Conservation (phyloP, 2,329 filamentous ascomycete species). For the Colletotrichum costaricense region DNA sequence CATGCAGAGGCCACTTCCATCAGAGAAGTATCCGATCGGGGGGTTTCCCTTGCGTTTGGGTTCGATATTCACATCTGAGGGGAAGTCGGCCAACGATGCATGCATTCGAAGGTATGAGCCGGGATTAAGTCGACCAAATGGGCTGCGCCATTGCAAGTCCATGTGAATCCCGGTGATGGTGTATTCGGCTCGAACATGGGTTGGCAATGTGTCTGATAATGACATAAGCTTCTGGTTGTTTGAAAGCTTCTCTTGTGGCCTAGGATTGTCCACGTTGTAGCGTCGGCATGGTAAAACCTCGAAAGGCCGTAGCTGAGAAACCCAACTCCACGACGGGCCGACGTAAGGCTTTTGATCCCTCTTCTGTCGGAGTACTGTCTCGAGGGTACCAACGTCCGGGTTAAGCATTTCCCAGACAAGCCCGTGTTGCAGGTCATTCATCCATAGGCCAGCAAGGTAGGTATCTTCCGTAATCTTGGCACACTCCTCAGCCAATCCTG, state of each 20-base stretch:
- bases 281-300: not conserved
- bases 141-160: not conserved
- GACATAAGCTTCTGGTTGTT: not conserved
- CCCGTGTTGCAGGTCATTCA: not conserved
- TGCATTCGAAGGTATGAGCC: not conserved
- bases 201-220: not conserved
- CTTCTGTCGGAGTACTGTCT: not conserved
- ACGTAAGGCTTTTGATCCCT: not conserved
- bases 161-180: not conserved
- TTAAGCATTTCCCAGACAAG: not conserved
- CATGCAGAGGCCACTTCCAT: not conserved
- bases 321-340: slow-evolving; percentile 15
- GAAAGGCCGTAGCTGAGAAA: not conserved
- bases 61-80: not conserved
- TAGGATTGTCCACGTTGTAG: not conserved
- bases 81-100: not conserved
- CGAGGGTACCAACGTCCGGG: not conserved
- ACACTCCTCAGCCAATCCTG: not conserved
- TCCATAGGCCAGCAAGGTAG: slow-evolving; percentile 6
- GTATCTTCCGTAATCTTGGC: not conserved
- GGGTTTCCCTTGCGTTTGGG: not conserved
- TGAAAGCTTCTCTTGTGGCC: not conserved
- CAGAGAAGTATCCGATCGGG: not conserved
- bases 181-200: not conserved
- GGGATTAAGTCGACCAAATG: not conserved